These are phyloP conservation scores for Elsinoe perseae DNA, from an alignment of 2,329 filamentous ascomycete species.

Conservation along the genomic window DNA sequence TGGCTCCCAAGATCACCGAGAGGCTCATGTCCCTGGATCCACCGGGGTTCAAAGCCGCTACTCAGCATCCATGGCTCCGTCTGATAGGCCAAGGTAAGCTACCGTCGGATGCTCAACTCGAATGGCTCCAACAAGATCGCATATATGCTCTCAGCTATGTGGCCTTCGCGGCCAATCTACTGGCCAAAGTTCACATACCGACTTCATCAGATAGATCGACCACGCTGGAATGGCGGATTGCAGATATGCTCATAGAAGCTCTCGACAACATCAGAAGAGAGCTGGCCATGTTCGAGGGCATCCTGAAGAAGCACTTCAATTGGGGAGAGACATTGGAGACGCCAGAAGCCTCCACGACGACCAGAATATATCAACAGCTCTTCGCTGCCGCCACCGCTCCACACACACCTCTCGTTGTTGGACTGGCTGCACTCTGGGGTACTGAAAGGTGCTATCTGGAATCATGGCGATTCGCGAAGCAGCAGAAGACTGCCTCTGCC, in stretches of 20 bases:
- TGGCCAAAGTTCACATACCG: constrained; percentile 54
- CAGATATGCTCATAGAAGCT: constrained; percentile 55
- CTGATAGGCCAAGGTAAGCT: constrained; percentile 56
- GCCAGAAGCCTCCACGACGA: constrained; percentile 18
- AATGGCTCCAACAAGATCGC: constrained; percentile 65
- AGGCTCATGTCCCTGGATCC: constrained; percentile 45
- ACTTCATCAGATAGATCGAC: constrained; percentile 34
- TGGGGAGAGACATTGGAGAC: constrained; percentile 15
- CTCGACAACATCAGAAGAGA: constrained; percentile 60
- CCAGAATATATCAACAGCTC: constrained; percentile 46
- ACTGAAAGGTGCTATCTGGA: constrained; percentile 55
- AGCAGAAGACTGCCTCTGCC: constrained; percentile 23
- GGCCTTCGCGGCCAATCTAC: constrained; percentile 55
- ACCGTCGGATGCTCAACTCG: constrained; percentile 48
- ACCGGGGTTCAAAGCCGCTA: constrained; percentile 48
- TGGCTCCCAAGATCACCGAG: constrained; percentile 5
- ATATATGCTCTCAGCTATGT: constrained; percentile 65
- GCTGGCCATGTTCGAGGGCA: constrained; percentile 58
- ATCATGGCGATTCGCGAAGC: constrained; percentile 40
- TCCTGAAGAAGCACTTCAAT: constrained; percentile 17
- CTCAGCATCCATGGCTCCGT: constrained; percentile 58
- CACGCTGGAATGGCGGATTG: constrained; percentile 49
- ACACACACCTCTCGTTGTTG: constrained; percentile 52
- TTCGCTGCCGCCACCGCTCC: constrained; percentile 50
- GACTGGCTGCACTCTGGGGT: constrained; percentile 63